Evolutionary conservation across 1,284 basidiomycete genomes (phyloP).

Genomic region (Rhodotorula sp.): DNA sequence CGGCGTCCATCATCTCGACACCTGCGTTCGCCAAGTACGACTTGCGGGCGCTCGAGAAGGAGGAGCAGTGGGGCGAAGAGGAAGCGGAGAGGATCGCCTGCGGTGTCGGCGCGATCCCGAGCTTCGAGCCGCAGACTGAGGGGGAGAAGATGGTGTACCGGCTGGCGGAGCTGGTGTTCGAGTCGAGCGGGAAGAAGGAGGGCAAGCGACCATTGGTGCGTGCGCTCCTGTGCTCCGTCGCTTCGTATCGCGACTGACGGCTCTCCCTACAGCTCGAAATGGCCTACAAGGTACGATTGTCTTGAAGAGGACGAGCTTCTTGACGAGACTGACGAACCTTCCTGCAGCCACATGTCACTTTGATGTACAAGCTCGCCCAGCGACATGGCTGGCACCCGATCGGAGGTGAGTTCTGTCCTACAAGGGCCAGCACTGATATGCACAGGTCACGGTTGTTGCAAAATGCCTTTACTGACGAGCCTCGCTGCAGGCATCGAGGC

Average conservation of each 20-base stretch:
- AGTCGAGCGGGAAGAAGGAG: constrained; percentile 20
- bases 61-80: constrained; percentile 19
- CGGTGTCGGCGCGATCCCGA: constrained; percentile 49
- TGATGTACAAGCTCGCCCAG: constrained; percentile 41
- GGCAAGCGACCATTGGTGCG: constrained; percentile 15
- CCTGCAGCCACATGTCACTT: constrained; percentile 44
- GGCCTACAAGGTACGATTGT: constrained; percentile 47
- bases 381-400: constrained; percentile 42
- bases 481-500: constrained; percentile 45
- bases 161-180: constrained; percentile 44
- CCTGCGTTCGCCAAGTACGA: constrained; percentile 23
- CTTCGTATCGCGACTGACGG: background rate
- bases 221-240: background rate
- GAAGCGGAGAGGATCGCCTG: constrained; percentile 10
- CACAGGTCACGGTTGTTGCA: background rate
- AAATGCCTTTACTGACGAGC: background rate
- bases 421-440: background rate
- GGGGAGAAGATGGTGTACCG: constrained; percentile 49
- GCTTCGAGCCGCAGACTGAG: constrained; percentile 44
- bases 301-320: no score
- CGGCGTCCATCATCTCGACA: constrained; percentile 51
- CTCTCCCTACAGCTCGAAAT: constrained; percentile 45
- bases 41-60: constrained; percentile 23
- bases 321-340: no score
- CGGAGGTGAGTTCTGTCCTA: constrained; percentile 23